Evolutionary conservation across 2,329 filamentous ascomycete species (phyloP), one percentile per base, ranked within the genome.

Genomic region (Passalora sequoiae): DNA sequence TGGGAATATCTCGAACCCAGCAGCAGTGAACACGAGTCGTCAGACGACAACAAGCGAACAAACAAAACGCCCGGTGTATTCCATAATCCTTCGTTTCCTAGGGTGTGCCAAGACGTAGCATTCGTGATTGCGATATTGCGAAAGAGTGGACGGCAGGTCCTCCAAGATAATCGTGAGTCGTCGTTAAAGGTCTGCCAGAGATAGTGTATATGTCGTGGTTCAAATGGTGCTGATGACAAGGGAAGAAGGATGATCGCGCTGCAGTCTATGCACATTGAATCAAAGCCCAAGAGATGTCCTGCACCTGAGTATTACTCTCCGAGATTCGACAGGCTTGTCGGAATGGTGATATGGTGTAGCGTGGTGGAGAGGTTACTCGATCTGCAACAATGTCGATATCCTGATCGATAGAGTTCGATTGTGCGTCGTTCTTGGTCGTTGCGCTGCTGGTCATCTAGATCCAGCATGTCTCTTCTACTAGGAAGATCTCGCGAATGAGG

Each of bases 401-500:
- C 51, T 31, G 53, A 51, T 50, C 46, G 47, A 54, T 46, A 20
- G 33, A 32, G 55, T 56, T 57, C 56, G 58, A 60, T 59, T 59
- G 58, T 46, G 27, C 40, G 31, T 36, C n/a, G n/a, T n/a, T n/a
- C n/a, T n/a, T 37, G 16, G 12, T 32, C 38, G 36, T 40, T 19
- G 13, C 10, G 25, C n/a, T 31, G 29, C 13, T 24, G 16, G 25
- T 22, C 33, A 15, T 47, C 46, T 53, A 61, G 46, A 60, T 54
- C 51, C 53, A 57, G 46, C 46, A 44, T 28, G 49, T 42, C 37
- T 56, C 57, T 19, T 64, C 59, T 17, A 52, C 53, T 35, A 55
- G 55, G 29, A 58, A 50, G 46, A 42, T 49, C 13, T 71, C 75
- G 38, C 74, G 66, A 57, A 84, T 75, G 10, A 94, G 67, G 43